Evolutionary conservation across 495 filamentous ascomycete genomes (phyloP).

Genomic region (Penicillium nucicola): DNA sequence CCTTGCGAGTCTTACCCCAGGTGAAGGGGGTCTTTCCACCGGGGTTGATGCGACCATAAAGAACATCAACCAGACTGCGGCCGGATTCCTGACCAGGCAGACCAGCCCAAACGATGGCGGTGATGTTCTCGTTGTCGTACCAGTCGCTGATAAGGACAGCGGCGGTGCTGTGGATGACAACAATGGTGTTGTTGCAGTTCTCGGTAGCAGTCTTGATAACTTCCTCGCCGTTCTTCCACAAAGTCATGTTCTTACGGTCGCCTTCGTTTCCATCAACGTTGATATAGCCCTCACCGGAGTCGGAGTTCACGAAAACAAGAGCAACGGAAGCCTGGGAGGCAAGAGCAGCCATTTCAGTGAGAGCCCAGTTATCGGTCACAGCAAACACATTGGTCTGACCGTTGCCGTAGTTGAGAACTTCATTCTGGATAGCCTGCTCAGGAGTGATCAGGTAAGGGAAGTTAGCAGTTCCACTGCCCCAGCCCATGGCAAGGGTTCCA

Average conservation of each 20-base stretch:
- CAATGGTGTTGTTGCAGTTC: constrained; percentile 84
- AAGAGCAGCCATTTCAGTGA: constrained; percentile 53
- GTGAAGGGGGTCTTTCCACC: constrained; percentile 86
- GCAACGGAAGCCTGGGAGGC: constrained; percentile 68
- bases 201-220: constrained; percentile 75
- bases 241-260: constrained; percentile 89
- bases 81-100: constrained; percentile 90
- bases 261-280: constrained; percentile 79
- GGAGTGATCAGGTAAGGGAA: constrained; percentile 93
- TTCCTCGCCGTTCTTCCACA: constrained; percentile 79
- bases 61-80: constrained; percentile 83
- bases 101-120: constrained; percentile 91
- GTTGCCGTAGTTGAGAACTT: constrained; percentile 51
- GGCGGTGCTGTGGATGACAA: constrained; percentile 84
- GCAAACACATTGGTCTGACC: constrained; percentile 56
- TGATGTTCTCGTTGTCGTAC: constrained; percentile 85
- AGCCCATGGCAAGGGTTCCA: constrained; percentile 89
- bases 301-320: constrained; percentile 86
- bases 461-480: constrained; percentile 86
- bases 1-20: constrained; percentile 67
- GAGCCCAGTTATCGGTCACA: constrained; percentile 73
- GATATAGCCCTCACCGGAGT: constrained; percentile 86
- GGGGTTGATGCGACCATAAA: constrained; percentile 88
- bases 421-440: constrained; percentile 76
- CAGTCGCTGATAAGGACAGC: constrained; percentile 75